These are phyloP conservation scores for Cladosporium sp. DNA, from an alignment of 2,329 filamentous ascomycete species.

Conservation along the genomic window DNA sequence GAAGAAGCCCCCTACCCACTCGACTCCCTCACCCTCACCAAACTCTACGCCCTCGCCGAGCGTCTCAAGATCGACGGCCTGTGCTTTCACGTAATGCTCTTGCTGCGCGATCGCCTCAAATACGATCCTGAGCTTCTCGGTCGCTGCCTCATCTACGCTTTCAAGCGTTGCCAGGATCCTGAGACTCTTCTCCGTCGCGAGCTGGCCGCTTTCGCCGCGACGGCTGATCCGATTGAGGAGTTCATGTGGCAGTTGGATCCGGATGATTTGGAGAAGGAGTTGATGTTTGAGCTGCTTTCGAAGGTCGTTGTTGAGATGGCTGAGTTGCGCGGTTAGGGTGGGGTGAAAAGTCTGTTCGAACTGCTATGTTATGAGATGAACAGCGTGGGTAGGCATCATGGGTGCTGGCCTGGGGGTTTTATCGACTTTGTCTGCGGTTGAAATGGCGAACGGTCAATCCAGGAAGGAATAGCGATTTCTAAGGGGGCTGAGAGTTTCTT, in stretches of 20 bases:
- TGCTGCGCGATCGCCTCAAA: not conserved
- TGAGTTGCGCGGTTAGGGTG: too few relatives aligned
- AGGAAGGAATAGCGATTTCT: too few relatives aligned
- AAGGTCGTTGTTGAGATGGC: too few relatives aligned
- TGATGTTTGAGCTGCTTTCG: not conserved
- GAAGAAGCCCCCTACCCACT: too few relatives aligned
- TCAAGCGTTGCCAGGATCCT: not conserved
- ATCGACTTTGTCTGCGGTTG: too few relatives aligned
- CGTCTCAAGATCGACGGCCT: not conserved
- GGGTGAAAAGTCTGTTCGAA: too few relatives aligned
- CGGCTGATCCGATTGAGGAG: not conserved
- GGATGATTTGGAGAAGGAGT: not conserved
- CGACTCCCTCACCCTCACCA: not conserved
- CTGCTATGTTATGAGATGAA: too few relatives aligned
- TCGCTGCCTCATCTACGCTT: not conserved
- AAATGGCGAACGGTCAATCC: too few relatives aligned
- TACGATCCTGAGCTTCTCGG: not conserved
- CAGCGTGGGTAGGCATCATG: too few relatives aligned
- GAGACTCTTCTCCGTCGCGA: not conserved
- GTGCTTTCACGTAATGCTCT: not conserved
- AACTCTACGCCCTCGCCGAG: slow-evolving; percentile 1
- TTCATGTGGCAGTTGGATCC: not conserved
- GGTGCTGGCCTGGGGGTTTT: too few relatives aligned
- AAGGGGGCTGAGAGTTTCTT: too few relatives aligned
- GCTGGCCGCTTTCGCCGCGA: not conserved